Evolutionary conservation across 345 rosid genomes (phyloP), one percentile per base, ranked within the genome.

Genomic region (Pugionium dolabratum): DNA sequence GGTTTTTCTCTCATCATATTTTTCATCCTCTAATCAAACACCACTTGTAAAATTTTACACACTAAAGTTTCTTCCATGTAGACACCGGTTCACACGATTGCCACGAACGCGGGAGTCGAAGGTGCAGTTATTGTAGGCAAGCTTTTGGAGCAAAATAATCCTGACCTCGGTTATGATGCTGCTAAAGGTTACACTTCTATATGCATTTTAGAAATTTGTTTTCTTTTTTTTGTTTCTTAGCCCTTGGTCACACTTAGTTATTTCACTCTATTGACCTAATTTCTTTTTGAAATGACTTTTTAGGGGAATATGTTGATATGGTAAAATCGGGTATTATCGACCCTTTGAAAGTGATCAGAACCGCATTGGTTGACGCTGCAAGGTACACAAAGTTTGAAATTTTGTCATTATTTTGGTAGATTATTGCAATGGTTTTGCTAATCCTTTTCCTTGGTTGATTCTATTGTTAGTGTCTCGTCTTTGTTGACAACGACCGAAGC

Each of bases 401-500:
- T 48, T 31, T 3, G 28, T 31, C 9, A n/a, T n/a, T n/a, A n/a
- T n/a, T n/a, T n/a, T n/a, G n/a, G n/a, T n/a, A 27, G 27, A 59
- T 59, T 35, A 27, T 34, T 61, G 28, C 10, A n/a, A 11, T 46
- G 37, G 18, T 25, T 18, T 28, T 5, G 43, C 54, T 54, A 67
- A 52, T 29, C 0, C 4, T 45, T 4, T 40, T 59, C 32, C 8
- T n/a, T 46, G 8, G 34, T 42, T 48, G 49, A 5, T 49, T 45
- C 0, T n/a, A 10, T 33, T 59, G 63, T 45, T 88, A 93, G 98
- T 59, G 92, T 93, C 2, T 86, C 91, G 1, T 88, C 97, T 2
- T 82, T 93, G 86, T 84, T 88, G 90, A 90, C 97, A 2, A 93
- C 99, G 0, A 93, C 95, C 1, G 99, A 93, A 75, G 97, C 99